Conservation (phyloP, 176 grass and related monocot genomes). For the Hordeum marinum region DNA sequence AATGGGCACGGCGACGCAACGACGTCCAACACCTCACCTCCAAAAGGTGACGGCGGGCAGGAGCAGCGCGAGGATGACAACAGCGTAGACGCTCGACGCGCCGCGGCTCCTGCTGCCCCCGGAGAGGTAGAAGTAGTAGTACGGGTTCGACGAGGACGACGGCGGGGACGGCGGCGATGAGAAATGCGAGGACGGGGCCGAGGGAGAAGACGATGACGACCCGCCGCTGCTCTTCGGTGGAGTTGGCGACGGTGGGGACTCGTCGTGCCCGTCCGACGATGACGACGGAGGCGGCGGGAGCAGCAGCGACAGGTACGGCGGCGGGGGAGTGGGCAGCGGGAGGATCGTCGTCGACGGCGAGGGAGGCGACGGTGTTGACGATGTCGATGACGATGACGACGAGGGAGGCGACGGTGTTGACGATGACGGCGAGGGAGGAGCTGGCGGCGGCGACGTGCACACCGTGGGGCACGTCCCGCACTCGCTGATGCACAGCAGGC, state of each 20-base stretch:
- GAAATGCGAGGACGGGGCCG: constrained; percentile 20
- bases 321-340: constrained; percentile 21
- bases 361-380: constrained; percentile 2
- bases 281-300: constrained; percentile 21
- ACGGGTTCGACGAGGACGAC: constrained; percentile 41
- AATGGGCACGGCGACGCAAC: not conserved
- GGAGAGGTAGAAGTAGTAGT: constrained; percentile 81
- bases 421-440: constrained; percentile 18
- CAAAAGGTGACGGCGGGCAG: constrained; percentile 10
- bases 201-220: not conserved
- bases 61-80: constrained; percentile 13
- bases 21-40: constrained; percentile 4
- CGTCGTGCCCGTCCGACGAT: not conserved
- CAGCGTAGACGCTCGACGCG: constrained; percentile 15
- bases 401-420: not conserved
- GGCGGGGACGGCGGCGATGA: constrained; percentile 46
- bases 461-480: constrained; percentile 65
- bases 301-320: constrained; percentile 40
- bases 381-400: not conserved
- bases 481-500: constrained; percentile 52
- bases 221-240: constrained; percentile 16
- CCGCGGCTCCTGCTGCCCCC: constrained; percentile 9
- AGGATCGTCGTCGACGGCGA: not conserved
- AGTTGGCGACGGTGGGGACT: not conserved
- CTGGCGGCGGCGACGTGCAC: constrained; percentile 42